Conservation (phyloP, 1,139 yeast species). For the Geotrichum australiense region DNA sequence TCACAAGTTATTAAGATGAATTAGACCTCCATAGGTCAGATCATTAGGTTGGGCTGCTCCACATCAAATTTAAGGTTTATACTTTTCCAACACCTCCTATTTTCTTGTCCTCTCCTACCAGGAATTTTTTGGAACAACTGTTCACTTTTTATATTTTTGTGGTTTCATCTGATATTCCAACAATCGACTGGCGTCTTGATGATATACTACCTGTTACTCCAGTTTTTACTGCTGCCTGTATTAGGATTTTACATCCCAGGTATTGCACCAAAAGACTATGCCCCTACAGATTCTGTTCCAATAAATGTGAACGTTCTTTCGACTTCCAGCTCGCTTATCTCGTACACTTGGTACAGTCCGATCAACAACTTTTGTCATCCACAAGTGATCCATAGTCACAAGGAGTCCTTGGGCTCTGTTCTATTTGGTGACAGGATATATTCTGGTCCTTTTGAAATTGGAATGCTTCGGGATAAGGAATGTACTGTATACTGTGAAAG, state of each 20-base stretch:
- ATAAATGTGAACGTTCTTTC: constrained; percentile 84
- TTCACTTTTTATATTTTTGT: too few species aligned
- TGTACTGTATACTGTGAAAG: constrained; percentile 1
- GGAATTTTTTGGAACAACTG: too few species aligned
- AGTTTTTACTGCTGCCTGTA: too few species aligned
- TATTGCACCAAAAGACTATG: constrained; percentile 86
- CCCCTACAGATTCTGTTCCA: constrained; percentile 63
- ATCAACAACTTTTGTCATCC: constrained; percentile 5
- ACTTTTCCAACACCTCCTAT: too few species aligned
- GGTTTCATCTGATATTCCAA: too few species aligned
- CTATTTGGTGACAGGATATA: constrained; percentile 10
- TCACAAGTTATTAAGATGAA: too few species aligned
- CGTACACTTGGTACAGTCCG: constrained; percentile 3
- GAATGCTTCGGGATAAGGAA: constrained; percentile 3
- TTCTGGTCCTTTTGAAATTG: constrained; percentile 4
- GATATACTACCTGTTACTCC: too few species aligned
- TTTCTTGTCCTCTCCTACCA: too few species aligned
- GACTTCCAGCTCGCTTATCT: constrained; percentile 36
- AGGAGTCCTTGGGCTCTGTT: constrained; percentile 5
- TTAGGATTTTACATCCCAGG: constrained; percentile 85
- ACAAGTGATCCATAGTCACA: constrained; percentile 1
- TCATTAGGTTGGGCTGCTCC: too few species aligned
- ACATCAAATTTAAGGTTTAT: too few species aligned
- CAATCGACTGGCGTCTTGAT: too few species aligned
- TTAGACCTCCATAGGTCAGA: too few species aligned